Conservation (phyloP, 768 basidiomycete species). For the Suillus weaverae region DNA sequence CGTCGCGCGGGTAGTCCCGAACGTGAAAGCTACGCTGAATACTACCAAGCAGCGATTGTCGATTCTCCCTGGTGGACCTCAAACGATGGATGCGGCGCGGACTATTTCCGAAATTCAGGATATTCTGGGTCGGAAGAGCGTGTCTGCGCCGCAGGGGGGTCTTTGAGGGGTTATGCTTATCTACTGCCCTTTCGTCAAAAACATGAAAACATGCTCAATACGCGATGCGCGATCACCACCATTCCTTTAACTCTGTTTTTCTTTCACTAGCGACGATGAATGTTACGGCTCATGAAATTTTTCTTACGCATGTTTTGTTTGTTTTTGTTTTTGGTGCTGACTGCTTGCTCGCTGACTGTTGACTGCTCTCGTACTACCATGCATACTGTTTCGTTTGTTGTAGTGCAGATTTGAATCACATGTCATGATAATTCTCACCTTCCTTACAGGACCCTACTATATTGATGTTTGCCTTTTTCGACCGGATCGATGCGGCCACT, state of each 20-base stretch:
- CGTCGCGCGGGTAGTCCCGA: slow-evolving; percentile 77
- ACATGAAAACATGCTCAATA: not conserved
- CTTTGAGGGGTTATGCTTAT: not conserved
- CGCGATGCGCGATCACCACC: not conserved
- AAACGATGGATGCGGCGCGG: slow-evolving; percentile 65
- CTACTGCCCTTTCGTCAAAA: not conserved
- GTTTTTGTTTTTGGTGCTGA: not conserved
- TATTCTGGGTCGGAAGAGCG: slow-evolving; percentile 50
- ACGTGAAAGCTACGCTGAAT: slow-evolving; percentile 72
- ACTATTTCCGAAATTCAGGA: slow-evolving; percentile 77
- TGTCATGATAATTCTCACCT: not conserved
- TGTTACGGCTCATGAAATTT: slow-evolving; percentile 4
- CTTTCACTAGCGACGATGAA: slow-evolving; percentile 1
- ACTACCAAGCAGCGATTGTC: slow-evolving; percentile 78
- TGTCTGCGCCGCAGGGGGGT: slow-evolving; percentile 8
- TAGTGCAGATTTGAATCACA: slow-evolving; percentile 4
- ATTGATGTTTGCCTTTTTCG: too few relatives aligned
- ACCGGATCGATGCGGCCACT: not conserved
- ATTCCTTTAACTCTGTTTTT: slow-evolving; percentile 5
- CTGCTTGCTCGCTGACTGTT: not conserved
- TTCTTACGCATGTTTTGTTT: not conserved
- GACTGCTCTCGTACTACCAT: not conserved
- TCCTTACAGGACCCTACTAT: too few relatives aligned
- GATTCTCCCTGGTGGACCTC: slow-evolving; percentile 72
- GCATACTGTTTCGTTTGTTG: not conserved